Evolutionary conservation across 2,329 filamentous ascomycete genomes (phyloP).

Genomic region (Teratosphaeria pseudoeucalypti): DNA sequence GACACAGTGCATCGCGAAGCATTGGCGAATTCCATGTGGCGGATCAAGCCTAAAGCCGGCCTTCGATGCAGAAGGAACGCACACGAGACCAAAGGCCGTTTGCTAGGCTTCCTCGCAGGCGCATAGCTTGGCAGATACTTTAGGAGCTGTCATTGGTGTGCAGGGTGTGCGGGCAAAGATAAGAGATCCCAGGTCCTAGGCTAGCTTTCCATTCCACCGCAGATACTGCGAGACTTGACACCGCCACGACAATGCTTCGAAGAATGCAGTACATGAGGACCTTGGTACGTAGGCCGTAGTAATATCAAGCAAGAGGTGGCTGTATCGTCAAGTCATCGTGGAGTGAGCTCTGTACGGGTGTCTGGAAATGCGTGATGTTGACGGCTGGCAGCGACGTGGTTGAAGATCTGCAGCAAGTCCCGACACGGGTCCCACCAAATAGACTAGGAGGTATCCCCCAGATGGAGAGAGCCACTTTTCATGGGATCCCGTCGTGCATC

Average conservation of each 20-base stretch:
- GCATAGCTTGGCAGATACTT: background rate
- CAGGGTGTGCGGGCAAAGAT: background rate
- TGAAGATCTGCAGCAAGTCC: background rate
- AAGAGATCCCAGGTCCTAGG: background rate
- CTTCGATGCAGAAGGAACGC: background rate
- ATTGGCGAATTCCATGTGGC: background rate
- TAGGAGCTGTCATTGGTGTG: background rate
- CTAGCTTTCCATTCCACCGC: background rate
- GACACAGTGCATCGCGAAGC: background rate
- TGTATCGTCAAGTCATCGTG: background rate
- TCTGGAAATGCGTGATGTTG: background rate
- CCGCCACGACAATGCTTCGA: background rate
- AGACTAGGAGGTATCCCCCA: background rate
- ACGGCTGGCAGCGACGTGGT: background rate
- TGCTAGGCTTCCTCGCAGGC: background rate
- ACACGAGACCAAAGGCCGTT: background rate
- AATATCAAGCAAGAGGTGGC: background rate
- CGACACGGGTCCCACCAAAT: background rate
- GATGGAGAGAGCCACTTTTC: background rate
- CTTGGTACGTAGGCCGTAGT: background rate
- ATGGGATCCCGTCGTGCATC: background rate
- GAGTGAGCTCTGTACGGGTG: background rate
- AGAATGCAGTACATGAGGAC: background rate
- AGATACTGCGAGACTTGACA: background rate
- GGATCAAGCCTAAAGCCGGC: background rate